A percentile compares a stretch with the other conserved stretches of the same genome.
These are phyloP conservation scores for Serpula lacrymans DNA, from an alignment of 768 basidiomycete species.

Conservation along the genomic window DNA sequence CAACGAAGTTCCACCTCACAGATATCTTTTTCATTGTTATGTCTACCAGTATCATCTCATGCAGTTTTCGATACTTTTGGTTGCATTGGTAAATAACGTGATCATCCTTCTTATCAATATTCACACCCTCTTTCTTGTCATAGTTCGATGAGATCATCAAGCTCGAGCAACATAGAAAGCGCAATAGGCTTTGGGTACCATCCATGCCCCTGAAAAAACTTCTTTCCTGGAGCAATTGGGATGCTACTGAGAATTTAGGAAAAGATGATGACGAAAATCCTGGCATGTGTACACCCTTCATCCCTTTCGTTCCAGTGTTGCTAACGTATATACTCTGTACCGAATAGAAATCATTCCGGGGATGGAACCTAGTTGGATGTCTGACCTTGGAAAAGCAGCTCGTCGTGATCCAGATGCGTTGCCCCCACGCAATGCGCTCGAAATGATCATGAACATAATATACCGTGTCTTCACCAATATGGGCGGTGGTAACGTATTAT, in stretches of 20 bases:
- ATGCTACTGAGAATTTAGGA: slow-evolving; percentile 40
- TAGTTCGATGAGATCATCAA: slow-evolving; percentile 57
- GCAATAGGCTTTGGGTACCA: slow-evolving; percentile 57
- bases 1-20: slow-evolving; percentile 55
- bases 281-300: slow-evolving; percentile 20
- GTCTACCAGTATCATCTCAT: slow-evolving; percentile 61
- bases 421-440: slow-evolving; percentile 60
- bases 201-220: slow-evolving; percentile 27
- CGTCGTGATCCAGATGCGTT: slow-evolving; percentile 72
- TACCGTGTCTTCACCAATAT: slow-evolving; percentile 40
- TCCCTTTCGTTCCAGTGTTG: neutral
- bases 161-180: slow-evolving; percentile 47
- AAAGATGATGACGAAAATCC: slow-evolving; percentile 70
- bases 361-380: slow-evolving; percentile 34
- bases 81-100: slow-evolving; percentile 30
- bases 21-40: slow-evolving; percentile 71
- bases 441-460: slow-evolving; percentile 44
- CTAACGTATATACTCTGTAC: neutral
- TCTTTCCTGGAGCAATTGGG: slow-evolving; percentile 43
- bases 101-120: neutral
- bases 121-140: neutral
- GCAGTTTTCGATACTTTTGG: slow-evolving; percentile 30
- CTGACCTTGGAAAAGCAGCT: slow-evolving; percentile 55
- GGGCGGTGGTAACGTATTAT: slow-evolving; percentile 58
- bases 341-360: slow-evolving; percentile 58